Evolutionary conservation across 106 monocot species (phyloP).

Genomic region (Dendrobium nobile): DNA sequence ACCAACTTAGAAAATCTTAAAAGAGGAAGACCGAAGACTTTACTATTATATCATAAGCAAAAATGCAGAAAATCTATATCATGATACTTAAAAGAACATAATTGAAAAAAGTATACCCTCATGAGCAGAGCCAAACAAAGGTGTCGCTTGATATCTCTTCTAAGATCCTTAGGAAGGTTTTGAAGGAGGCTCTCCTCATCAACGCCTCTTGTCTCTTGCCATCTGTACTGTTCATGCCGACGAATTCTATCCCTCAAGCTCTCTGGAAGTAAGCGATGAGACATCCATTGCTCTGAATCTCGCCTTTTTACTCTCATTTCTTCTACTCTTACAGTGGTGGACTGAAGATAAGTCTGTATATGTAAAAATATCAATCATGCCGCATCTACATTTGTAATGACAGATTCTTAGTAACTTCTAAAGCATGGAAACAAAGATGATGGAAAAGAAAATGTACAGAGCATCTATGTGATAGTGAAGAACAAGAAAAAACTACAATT

Average conservation of each 20-base stretch:
- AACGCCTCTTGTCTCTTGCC: constrained; percentile 97
- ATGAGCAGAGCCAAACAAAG: constrained; percentile 75
- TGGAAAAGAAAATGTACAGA: background rate
- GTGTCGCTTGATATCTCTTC: constrained; percentile 92
- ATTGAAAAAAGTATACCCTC: constrained; percentile 45
- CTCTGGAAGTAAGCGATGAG: constrained; percentile 85
- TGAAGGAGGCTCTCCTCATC: constrained; percentile 72
- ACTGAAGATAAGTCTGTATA: constrained; percentile 87
- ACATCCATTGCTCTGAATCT: constrained; percentile 98
- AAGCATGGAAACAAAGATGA: background rate
- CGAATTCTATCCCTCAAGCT: constrained; percentile 67
- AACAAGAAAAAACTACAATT: background rate
- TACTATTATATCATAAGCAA: background rate
- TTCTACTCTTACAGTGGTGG: constrained; percentile 86
- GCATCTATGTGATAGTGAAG: background rate
- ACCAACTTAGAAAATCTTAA: background rate
- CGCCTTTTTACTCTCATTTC: constrained; percentile 94
- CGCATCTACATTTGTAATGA: background rate
- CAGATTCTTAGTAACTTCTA: background rate
- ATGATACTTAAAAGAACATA: background rate
- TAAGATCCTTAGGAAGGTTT: constrained; percentile 87
- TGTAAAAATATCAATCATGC: background rate
- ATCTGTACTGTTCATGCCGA: constrained; percentile 86
- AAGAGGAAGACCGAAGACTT: background rate
- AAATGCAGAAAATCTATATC: background rate